phyloP scores from a whole-genome alignment of 2,329 filamentous ascomycete species.

The Fusarium caatingaense region DNA sequence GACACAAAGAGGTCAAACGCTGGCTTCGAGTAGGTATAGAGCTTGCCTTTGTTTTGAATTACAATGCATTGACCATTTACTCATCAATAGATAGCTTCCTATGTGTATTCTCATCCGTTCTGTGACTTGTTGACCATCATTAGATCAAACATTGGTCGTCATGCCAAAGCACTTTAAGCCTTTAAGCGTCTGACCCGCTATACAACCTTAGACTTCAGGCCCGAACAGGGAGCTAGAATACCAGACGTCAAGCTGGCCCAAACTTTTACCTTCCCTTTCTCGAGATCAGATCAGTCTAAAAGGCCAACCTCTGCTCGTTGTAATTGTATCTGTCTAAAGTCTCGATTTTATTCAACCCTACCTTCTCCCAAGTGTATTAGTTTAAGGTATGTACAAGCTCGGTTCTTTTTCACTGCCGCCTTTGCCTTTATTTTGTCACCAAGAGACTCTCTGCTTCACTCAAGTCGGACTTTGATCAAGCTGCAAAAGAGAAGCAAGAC shows the following conservation, averaged over 20 bases:
- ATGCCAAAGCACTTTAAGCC: neutral
- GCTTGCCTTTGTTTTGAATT: neutral
- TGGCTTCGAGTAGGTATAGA: neutral
- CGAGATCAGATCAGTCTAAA: constrained; percentile 46
- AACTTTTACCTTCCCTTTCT: constrained; percentile 49
- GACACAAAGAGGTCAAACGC: neutral
- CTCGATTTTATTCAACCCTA: constrained; percentile 29
- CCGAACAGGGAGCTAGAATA: constrained; percentile 39
- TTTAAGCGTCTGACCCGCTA: constrained; percentile 12
- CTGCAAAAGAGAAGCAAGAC: constrained; percentile 18
- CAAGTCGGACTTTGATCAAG: constrained; percentile 14
- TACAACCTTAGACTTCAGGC: constrained; percentile 53
- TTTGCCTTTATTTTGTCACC: constrained; percentile 30
- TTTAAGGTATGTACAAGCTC: constrained; percentile 42
- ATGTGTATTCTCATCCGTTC: neutral
- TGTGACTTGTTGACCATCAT: neutral
- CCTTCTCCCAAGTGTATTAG: constrained; percentile 36
- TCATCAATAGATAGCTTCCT: neutral
- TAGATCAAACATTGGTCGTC: neutral
- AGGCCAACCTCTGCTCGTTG: constrained; percentile 42
- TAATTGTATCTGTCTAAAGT: constrained; percentile 32
- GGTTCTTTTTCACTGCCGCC: constrained; percentile 18
- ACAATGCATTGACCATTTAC: too few relatives aligned
- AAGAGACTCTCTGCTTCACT: constrained; percentile 19
- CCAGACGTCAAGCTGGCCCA: constrained; percentile 31